Evolutionary conservation across 2,329 filamentous ascomycete species (phyloP), one percentile per base, ranked within the genome.

Genomic region (Verticillium albo-atrum): DNA sequence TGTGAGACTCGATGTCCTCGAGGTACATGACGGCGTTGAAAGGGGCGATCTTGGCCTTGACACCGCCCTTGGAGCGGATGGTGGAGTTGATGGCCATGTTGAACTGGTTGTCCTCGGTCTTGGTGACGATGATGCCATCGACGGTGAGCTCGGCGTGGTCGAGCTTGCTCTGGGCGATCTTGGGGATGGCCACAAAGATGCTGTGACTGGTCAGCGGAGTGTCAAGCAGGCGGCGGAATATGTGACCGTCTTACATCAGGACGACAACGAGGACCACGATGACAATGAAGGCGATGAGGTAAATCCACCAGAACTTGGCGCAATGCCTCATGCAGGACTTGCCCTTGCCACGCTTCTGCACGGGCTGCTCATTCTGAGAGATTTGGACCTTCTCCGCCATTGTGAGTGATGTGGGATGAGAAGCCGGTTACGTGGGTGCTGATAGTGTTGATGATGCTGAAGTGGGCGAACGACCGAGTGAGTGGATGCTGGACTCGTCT

Each of bases 241-340:
- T 3, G 20, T 23, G 20, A 9, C 42, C 42, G 42, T 80, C 84
- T 81, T 76, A 88, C 86, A 88, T 71, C 42, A 86, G 74, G 42
- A 83, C 76, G 20, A 89, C 79, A 37, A 86, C 74, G 15, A 89
- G 71, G 34, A 85, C 76, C 51, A 81, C 70, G 52, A 85, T 71
- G 61, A 78, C 64, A 59, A 81, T 68, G 56, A 85, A 69, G 17
- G 77, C 68, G 60, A 88, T 73, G 60, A 87, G 69, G 65, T 86
- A 79, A 63, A 79, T 66, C 85, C 86, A 89, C 86, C 86, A 89
- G 66, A 82, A 87, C 65, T 75, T 78, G 67, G 72, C 78, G 69
- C 79, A 81, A 68, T 85, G 82, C 54, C 77, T 73, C 58, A 73
- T 72, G 64, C 75, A 74, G 30, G 70, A 70, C 61, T 75, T 72